A percentile compares a stretch with the other conserved stretches of the same genome.
Evolutionary conservation across 345 rosid genomes (phyloP).

Genomic region (Camelina laxa): DNA sequence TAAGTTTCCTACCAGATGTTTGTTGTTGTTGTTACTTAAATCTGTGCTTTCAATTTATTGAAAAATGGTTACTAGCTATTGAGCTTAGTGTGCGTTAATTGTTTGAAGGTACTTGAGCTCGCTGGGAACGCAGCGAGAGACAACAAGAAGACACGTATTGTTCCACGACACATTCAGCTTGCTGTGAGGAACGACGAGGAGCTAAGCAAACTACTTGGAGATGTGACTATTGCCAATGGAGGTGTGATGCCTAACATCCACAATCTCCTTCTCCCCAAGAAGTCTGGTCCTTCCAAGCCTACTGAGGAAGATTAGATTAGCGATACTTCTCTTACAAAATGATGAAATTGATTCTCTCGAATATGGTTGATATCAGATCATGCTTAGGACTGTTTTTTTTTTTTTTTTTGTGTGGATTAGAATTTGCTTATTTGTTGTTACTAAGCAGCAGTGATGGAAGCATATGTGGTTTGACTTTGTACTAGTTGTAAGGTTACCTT

Average conservation of each 20-base stretch:
- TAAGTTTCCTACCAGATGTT: neutral
- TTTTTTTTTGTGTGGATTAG: too few species aligned
- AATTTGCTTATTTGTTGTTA: neutral
- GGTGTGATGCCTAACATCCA: slow-evolving; percentile 99
- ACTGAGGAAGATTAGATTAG: slow-evolving; percentile 71
- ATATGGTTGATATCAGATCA: neutral
- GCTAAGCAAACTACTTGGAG: slow-evolving; percentile 89
- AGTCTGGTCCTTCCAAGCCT: slow-evolving; percentile 59
- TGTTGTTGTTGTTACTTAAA: neutral
- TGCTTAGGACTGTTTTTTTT: slow-evolving; percentile 1
- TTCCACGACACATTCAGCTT: slow-evolving; percentile 86
- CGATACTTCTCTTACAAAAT: neutral
- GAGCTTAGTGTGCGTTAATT: neutral
- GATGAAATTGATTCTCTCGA: neutral
- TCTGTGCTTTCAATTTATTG: neutral
- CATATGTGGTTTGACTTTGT: slow-evolving; percentile 17
- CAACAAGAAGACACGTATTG: slow-evolving; percentile 89
- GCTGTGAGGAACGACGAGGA: slow-evolving; percentile 96
- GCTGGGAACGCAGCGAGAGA: slow-evolving; percentile 92
- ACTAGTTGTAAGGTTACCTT: slow-evolving; percentile 4
- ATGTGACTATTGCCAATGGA: slow-evolving; percentile 89
- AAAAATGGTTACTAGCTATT: neutral
- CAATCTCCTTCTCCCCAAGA: slow-evolving; percentile 90
- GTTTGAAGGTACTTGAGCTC: slow-evolving; percentile 70
- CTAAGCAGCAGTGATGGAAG: neutral